Percentiles rank a stretch among this genome's conserved stretches.
Evolutionary conservation across 2,329 filamentous ascomycete species (phyloP).

Genomic region (Sclerotinia sclerotiorum): DNA sequence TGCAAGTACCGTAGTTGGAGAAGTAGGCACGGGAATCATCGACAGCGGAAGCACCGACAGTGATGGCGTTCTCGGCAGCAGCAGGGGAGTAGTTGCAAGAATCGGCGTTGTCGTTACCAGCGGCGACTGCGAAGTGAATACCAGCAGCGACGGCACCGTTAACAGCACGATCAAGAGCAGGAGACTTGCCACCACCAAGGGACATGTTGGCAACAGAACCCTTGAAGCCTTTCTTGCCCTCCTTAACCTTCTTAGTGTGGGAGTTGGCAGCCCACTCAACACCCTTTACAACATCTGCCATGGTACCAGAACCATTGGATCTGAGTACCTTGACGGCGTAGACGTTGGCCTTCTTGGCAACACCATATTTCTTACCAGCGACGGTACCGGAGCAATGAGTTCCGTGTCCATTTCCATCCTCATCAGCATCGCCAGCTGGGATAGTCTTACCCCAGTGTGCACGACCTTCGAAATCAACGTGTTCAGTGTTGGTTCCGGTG

Average conservation of each 20-base stretch:
- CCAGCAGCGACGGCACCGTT: slow-evolving; percentile 90
- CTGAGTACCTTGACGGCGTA: slow-evolving; percentile 98
- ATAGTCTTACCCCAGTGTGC: slow-evolving; percentile 98
- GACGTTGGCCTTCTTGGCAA: slow-evolving; percentile 97
- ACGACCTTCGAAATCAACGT: slow-evolving; percentile 96
- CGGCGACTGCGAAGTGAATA: slow-evolving; percentile 96
- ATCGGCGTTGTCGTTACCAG: slow-evolving; percentile 97
- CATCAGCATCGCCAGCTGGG: slow-evolving; percentile 77
- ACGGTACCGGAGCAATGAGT: slow-evolving; percentile 99
- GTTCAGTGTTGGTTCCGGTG: slow-evolving; percentile 89
- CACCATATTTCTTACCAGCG: slow-evolving; percentile 97
- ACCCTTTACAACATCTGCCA: slow-evolving; percentile 98
- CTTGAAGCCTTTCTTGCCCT: slow-evolving; percentile 95
- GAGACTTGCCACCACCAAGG: slow-evolving; percentile 95
- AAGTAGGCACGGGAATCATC: slow-evolving; percentile 98
- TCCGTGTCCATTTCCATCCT: slow-evolving; percentile 96
- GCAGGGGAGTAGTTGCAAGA: slow-evolving; percentile 99
- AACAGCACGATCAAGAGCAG: slow-evolving; percentile 84
- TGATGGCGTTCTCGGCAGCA: slow-evolving; percentile 86
- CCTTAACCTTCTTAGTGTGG: slow-evolving; percentile 75
- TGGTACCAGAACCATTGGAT: slow-evolving; percentile 95
- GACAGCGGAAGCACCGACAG: slow-evolving; percentile 91
- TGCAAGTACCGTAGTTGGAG: slow-evolving; percentile 99
- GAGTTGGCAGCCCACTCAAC: slow-evolving; percentile 88
- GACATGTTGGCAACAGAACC: slow-evolving; percentile 99